phyloP scores from a whole-genome alignment of 768 basidiomycete species.

The Trametes cinnabarina region DNA sequence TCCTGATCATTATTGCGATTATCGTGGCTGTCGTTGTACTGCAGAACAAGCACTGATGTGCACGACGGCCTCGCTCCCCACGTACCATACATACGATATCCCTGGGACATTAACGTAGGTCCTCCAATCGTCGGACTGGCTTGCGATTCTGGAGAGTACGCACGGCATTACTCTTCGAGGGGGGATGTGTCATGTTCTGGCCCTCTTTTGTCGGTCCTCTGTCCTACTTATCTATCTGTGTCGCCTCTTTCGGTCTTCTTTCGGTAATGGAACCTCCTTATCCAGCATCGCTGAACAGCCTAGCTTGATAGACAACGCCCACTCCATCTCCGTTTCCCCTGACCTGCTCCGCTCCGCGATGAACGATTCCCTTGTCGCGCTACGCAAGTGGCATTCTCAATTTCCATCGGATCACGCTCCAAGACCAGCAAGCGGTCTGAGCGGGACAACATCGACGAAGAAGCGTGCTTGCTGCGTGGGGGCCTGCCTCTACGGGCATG shows the following conservation, averaged over 20 bases:
- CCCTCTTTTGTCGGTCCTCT: not conserved
- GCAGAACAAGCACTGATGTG: conserved; percentile 39
- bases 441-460: not conserved
- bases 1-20: conserved; percentile 66
- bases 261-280: conserved; percentile 8
- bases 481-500: not conserved
- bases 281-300: not conserved
- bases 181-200: not conserved
- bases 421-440: not conserved
- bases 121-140: conserved; percentile 1
- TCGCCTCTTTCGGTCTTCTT: not conserved
- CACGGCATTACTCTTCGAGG: not conserved
- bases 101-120: conserved; percentile 13
- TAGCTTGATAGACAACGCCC: not conserved
- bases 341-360: not conserved
- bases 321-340: not conserved
- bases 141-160: conserved; percentile 3
- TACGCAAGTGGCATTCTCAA: not conserved
- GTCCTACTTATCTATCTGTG: conserved; percentile 14
- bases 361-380: not conserved
- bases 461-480: conserved; percentile 7
- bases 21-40: conserved; percentile 59
- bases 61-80: not conserved
- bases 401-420: not conserved
- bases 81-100: conserved; percentile 12